Evolutionary conservation across 371 early-diverging fungal genomes (phyloP), one percentile per base, ranked within the genome.

Genomic region (Globomyces sp.): DNA sequence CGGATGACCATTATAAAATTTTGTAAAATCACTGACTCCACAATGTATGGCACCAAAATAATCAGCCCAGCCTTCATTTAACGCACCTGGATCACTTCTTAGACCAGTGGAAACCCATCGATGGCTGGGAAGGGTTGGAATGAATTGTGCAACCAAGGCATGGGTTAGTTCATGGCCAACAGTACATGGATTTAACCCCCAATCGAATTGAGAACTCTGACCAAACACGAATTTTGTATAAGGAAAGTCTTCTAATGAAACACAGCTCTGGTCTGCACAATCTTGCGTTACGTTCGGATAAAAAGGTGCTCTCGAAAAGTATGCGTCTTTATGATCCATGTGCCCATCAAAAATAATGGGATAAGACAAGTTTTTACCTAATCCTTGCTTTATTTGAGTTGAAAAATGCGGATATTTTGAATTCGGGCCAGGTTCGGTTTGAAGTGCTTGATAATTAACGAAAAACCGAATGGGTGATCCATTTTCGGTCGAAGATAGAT

Each of bases 21-120:
- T 67, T 11, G 41, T 68, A 49, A 75, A 75, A 60, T 75, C 67
- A 10, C 70, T 43, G 4, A 63, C 13, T 8, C 59, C 58, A 64
- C 75, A 72, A 64, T 75, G 69, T 34, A 72, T 70, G 11, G 70
- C 66, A 2, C 68, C 72, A 72, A 75, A 75, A 58, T 75, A 75
- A 50, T 75, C 75, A 3, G 72, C 69, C 75, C 75, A 75, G 1
- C 64, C 75, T 63, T 75, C 75, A 45, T 75, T 75, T 58, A 75
- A 51, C 2, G 75, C 75, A 9, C 75, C 75, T 42, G 75, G 75
- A 47, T 75, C 75, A 40, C 60, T 63, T 41, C 51, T 62, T n/a
- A 75, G 13, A 6, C 75, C 75, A 13, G 50, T 52, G 1, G 39
- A 11, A 3, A 64, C 55, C 71, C 73, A 73, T 4, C 64, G 57